Conservation (phyloP, 2,329 filamentous ascomycete species). For the Magnaporthiopsis rhizophila region DNA sequence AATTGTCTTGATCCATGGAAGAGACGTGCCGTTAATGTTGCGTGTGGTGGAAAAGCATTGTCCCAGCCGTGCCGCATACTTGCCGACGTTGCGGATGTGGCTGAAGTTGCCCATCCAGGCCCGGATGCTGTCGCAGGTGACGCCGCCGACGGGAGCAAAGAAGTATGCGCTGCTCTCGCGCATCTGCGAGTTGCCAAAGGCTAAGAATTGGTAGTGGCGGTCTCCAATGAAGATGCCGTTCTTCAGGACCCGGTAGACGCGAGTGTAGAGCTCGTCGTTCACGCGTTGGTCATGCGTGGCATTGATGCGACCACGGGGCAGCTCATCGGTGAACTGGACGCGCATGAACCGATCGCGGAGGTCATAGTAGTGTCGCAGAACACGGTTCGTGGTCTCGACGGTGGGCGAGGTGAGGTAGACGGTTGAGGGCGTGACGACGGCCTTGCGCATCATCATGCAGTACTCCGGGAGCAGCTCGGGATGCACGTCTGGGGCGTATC, state of each 20-base stretch:
- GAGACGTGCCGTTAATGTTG: conserved; percentile 56
- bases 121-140: conserved; percentile 70
- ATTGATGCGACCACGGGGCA: conserved; percentile 51
- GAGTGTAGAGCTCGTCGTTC: conserved; percentile 64
- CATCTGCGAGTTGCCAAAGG: conserved; percentile 92
- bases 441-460: conserved; percentile 61
- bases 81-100: conserved; percentile 77
- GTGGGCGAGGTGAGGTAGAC: conserved; percentile 70
- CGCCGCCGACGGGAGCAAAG: conserved; percentile 62
- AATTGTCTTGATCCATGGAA: conserved; percentile 52
- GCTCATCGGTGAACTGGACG: conserved; percentile 84
- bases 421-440: conserved; percentile 74
- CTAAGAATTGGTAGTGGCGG: conserved; percentile 79
- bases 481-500: conserved; percentile 30
- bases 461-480: conserved; percentile 54
- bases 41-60: conserved; percentile 95
- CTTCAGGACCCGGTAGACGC: conserved; percentile 61
- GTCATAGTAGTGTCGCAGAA: conserved; percentile 65
- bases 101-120: conserved; percentile 79
- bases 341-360: conserved; percentile 73
- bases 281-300: conserved; percentile 41
- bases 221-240: conserved; percentile 79
- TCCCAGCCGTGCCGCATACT: conserved; percentile 79
- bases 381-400: conserved; percentile 80
- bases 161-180: conserved; percentile 90